phyloP scores from a whole-genome alignment of 805 yeast genomes.

The Pichia thaimueangensis region DNA sequence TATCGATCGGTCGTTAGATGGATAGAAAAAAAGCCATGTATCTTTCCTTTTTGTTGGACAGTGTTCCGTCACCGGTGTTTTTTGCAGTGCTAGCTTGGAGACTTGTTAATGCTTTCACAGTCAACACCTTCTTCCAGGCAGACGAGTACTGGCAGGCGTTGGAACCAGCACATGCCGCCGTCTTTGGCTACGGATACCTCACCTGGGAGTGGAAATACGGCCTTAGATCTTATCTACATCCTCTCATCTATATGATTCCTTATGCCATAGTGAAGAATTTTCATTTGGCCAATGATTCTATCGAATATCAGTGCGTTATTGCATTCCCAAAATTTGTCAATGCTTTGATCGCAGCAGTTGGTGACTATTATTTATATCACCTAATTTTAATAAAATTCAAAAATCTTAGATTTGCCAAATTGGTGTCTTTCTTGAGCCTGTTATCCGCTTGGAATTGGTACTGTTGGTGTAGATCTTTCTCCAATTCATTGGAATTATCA shows the following conservation, averaged over 20 bases:
- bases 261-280: constrained; percentile 31
- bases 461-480: constrained; percentile 73
- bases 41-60: not conserved
- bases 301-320: constrained; percentile 30
- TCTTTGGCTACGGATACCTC: constrained; percentile 71
- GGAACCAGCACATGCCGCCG: constrained; percentile 80
- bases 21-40: no score
- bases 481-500: constrained; percentile 74
- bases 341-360: constrained; percentile 62
- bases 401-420: constrained; percentile 30
- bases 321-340: constrained; percentile 61
- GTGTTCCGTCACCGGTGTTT: not conserved
- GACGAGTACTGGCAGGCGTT: constrained; percentile 92
- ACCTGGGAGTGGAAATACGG: constrained; percentile 94
- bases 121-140: constrained; percentile 82
- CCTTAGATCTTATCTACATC: constrained; percentile 74
- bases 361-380: constrained; percentile 55
- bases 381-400: constrained; percentile 33
- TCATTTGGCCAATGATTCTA: constrained; percentile 28
- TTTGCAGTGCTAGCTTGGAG: constrained; percentile 36
- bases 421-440: constrained; percentile 46
- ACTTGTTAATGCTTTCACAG: constrained; percentile 54
- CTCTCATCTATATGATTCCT: constrained; percentile 55
- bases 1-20: no score
- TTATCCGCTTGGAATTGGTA: constrained; percentile 77